Base-by-base conservation (phyloP, 2,329 filamentous ascomycete genomes). In the Cyphellophora europaea region DNA sequence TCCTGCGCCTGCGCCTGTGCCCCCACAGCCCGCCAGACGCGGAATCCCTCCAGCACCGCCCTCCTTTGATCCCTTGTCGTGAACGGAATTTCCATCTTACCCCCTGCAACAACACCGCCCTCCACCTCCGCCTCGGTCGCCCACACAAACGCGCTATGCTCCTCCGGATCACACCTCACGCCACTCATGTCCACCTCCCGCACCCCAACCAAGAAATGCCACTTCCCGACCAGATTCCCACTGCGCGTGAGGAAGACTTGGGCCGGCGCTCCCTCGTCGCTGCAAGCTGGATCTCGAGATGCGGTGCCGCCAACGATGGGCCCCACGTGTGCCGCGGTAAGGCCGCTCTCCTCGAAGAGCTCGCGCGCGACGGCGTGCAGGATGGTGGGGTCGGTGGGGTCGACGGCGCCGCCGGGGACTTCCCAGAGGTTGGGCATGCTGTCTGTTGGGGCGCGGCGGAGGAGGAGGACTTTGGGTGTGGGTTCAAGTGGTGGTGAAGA, bases 281-380 rank as follows among this genome's bases (percentile, higher is more conserved):
- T n/a, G n/a, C n/a, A n/a, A n/a, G n/a, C n/a, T n/a, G n/a, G 60
- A 58, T 11, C 48, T 41, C 11, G 10, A 18, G 19, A 32, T n/a
- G n/a, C n/a, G 30, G 54, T 50, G 4, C 54, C 46, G 4, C 49
- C 51, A 5, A 68, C 60, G 33, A 65, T 53, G 16, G 62, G 57
- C 2, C 62, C 49, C 21, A 72, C 53, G 8, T 50, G 50, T 14
- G 51, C 61, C 3, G 68, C 62, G 28, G 53, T 53, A 14, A 74
- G 50, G 0, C 69, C 69, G 1, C 64, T 64, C 45, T 74, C 70
- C 48, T 74, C 70, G 27, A 61, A 58, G 8, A 71, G 51, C 43
- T 73, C 69, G 5, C 69, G 59, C 6, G 57, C 68, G 2, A 65
- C 62, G 1, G 61, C 62, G 33, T 68, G 62, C 1, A 73, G 49